Conservation (phyloP, 2,329 filamentous ascomycete species). For the Leptographium wingfieldii region DNA sequence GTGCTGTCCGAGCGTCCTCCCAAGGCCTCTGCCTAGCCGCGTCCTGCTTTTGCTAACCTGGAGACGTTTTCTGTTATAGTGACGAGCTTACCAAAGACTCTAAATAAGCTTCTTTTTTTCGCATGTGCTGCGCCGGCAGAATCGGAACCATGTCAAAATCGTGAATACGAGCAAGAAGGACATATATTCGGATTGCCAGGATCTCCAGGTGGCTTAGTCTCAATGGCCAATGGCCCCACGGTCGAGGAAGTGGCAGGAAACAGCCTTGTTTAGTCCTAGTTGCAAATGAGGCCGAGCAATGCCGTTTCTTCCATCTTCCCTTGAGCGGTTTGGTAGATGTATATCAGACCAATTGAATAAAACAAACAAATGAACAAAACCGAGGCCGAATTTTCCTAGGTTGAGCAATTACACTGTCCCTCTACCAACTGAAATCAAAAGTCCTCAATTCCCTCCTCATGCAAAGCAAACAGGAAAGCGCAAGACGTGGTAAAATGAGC, state of each 20-base stretch:
- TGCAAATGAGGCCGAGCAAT: too few species aligned
- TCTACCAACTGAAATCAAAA: not conserved
- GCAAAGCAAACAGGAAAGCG: not conserved
- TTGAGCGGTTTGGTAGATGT: not conserved
- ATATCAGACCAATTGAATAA: not conserved
- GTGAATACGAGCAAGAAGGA: not conserved
- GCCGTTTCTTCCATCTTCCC: not conserved
- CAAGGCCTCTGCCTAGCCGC: not conserved
- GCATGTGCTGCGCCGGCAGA: not conserved
- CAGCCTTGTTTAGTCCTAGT: not conserved
- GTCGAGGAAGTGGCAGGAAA: not conserved
- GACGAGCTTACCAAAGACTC: constrained; percentile 65
- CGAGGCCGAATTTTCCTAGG: not conserved
- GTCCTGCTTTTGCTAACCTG: not conserved
- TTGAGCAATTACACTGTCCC: not conserved
- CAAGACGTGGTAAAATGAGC: not conserved
- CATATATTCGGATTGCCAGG: not conserved
- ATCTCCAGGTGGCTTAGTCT: not conserved
- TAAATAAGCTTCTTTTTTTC: constrained; percentile 30
- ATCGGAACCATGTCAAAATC: not conserved
- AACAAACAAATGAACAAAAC: not conserved
- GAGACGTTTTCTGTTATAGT: constrained; percentile 27
- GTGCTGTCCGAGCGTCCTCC: constrained; percentile 19
- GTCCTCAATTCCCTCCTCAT: not conserved
- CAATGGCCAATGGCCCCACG: not conserved